A percentile compares a stretch with the other conserved stretches of the same genome.
Evolutionary conservation across 164 flowering plant genomes (phyloP).

Genomic region (Vitis labrusca): DNA sequence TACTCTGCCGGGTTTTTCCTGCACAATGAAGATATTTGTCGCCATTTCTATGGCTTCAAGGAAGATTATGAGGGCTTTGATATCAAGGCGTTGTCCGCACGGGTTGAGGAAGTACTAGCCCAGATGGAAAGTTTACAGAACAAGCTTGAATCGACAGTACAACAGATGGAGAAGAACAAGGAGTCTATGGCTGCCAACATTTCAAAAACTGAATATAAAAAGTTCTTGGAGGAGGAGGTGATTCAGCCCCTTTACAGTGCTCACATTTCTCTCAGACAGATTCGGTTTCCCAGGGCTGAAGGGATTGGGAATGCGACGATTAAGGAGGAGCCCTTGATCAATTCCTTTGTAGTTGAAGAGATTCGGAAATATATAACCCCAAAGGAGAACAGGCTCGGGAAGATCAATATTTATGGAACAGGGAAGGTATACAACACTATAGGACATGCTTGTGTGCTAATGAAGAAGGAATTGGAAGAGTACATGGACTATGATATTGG

Average conservation of each 20-base stretch:
- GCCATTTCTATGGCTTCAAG: slow-evolving; percentile 46
- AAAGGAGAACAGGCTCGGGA: slow-evolving; percentile 62
- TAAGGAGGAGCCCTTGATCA: slow-evolving; percentile 78
- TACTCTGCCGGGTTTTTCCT: slow-evolving; percentile 78
- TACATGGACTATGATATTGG: slow-evolving; percentile 94
- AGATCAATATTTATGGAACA: slow-evolving; percentile 60
- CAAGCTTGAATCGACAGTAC: slow-evolving; percentile 61
- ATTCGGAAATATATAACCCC: slow-evolving; percentile 84
- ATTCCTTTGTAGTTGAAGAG: slow-evolving; percentile 68
- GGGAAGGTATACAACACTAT: slow-evolving; percentile 63
- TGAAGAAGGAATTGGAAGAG: slow-evolving; percentile 77
- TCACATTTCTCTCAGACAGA: slow-evolving; percentile 73
- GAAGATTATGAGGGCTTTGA: slow-evolving; percentile 51
- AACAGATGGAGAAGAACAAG: slow-evolving; percentile 53
- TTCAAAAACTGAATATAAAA: slow-evolving; percentile 50
- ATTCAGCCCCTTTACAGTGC: slow-evolving; percentile 77
- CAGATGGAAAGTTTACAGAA: slow-evolving; percentile 64
- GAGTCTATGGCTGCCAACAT: slow-evolving; percentile 27
- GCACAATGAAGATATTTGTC: slow-evolving; percentile 65
- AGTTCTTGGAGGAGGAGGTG: slow-evolving; percentile 66
- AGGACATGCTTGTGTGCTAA: slow-evolving; percentile 78
- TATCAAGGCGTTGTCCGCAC: slow-evolving; percentile 46
- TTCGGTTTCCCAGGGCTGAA: slow-evolving; percentile 60
- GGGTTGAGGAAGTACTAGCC: slow-evolving; percentile 64
- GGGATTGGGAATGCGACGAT: slow-evolving; percentile 26